phyloP scores from a whole-genome alignment of 2,329 filamentous ascomycete genomes.

The Hypoxylon sp. region DNA sequence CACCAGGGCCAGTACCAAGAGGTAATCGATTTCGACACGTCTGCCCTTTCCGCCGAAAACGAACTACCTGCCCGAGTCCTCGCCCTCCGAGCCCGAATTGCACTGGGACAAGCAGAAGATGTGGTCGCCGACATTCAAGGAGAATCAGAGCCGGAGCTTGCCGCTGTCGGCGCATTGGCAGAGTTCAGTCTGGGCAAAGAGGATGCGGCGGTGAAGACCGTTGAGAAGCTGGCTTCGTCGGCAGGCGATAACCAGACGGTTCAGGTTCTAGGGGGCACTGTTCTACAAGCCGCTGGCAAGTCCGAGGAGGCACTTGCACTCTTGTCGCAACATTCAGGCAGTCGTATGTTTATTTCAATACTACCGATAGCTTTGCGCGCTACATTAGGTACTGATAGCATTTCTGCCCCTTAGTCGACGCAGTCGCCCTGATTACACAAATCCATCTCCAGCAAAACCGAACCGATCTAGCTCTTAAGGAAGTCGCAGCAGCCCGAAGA shows the following conservation, averaged over 20 bases:
- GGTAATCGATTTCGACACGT: constrained; percentile 87
- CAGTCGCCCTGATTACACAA: constrained; percentile 89
- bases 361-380: background rate
- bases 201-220: constrained; percentile 70
- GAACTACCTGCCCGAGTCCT: constrained; percentile 80
- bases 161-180: constrained; percentile 81
- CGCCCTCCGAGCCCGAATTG: constrained; percentile 83
- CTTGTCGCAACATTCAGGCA: constrained; percentile 86
- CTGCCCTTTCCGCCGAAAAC: constrained; percentile 83
- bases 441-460: constrained; percentile 94
- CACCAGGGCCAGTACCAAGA: constrained; percentile 86
- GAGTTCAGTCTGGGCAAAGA: constrained; percentile 70
- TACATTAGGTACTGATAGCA: background rate
- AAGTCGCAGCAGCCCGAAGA: constrained; percentile 84
- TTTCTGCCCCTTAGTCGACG: constrained; percentile 65
- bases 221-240: constrained; percentile 75
- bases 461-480: constrained; percentile 89
- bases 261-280: constrained; percentile 83
- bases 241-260: constrained; percentile 81
- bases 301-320: constrained; percentile 87
- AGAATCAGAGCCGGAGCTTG: constrained; percentile 75
- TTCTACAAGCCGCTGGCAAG: constrained; percentile 83
- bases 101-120: constrained; percentile 79
- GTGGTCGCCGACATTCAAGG: constrained; percentile 77
- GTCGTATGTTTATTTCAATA: constrained; percentile 67